Percentiles rank a stretch among this genome's conserved stretches.
These are phyloP conservation scores for Leptosphaerulina australis DNA, from an alignment of 2,329 filamentous ascomycete species.

Conservation along the genomic window DNA sequence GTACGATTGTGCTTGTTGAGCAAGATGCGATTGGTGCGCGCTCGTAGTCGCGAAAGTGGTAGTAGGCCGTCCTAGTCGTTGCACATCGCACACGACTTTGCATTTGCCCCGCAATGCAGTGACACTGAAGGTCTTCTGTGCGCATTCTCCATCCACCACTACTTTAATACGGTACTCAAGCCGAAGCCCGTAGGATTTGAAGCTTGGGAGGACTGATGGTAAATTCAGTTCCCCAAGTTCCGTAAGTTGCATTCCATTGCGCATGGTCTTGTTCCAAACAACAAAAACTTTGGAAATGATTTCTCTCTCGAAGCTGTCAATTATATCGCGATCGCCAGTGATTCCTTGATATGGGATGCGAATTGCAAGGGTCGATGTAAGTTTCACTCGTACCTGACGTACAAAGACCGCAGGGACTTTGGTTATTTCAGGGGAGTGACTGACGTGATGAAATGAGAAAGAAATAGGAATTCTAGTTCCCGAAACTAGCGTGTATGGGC, in stretches of 20 bases:
- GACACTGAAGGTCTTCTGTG: background rate
- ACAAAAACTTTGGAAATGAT: background rate
- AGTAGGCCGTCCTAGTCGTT: background rate
- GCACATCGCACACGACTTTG: background rate
- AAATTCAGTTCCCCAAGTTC: background rate
- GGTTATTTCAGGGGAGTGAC: background rate
- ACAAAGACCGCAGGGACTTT: background rate
- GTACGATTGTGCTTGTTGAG: background rate
- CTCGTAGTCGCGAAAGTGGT: background rate
- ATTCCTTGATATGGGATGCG: background rate
- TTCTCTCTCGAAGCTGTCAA: background rate
- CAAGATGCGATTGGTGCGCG: too few relatives aligned
- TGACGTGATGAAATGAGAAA: background rate
- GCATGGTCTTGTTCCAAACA: background rate
- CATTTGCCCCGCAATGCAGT: background rate
- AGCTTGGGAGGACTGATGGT: background rate
- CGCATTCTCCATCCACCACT: background rate
- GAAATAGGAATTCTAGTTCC: background rate
- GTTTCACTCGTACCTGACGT: background rate
- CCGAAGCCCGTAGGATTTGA: background rate
- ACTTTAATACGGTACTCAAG: background rate
- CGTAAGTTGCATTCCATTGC: background rate
- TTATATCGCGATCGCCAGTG: background rate
- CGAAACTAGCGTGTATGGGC: background rate
- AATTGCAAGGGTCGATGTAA: background rate